Percentiles rank a stretch among this genome's conserved stretches.
Conservation (phyloP, 2,329 filamentous ascomycete genomes). For the Fusarium pilosicola region DNA sequence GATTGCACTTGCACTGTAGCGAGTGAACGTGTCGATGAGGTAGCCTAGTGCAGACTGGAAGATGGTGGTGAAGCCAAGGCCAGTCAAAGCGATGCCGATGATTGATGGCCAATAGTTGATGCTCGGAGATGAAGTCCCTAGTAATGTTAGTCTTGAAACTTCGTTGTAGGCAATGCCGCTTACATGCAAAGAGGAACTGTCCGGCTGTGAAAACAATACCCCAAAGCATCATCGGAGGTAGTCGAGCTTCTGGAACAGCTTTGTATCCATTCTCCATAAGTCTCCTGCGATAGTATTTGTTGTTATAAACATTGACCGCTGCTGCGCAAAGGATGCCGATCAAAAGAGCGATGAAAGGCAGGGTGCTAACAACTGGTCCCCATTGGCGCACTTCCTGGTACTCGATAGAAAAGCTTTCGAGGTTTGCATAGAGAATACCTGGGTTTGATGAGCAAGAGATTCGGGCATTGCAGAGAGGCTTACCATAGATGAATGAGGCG, state of each 20-base stretch:
- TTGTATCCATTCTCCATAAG: neutral
- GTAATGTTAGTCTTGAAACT: neutral
- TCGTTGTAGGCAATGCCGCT: accelerated
- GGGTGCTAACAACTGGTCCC: neutral
- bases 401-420: neutral
- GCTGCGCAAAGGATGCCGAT: neutral
- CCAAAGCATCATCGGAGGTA: neutral
- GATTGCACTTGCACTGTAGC: neutral
- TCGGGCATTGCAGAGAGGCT: too few relatives aligned
- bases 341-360: neutral
- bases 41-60: slow-evolving; percentile 2
- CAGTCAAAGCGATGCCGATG: neutral
- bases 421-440: neutral
- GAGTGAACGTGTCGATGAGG: slow-evolving; percentile 1
- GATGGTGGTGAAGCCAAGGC: neutral
- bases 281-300: neutral
- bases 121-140: neutral
- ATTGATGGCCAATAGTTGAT: neutral
- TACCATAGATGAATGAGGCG: neutral
- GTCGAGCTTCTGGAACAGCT: neutral
- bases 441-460: too few relatives aligned
- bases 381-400: neutral
- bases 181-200: neutral
- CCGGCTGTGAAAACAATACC: neutral
- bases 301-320: neutral